A percentile compares a stretch with the other conserved stretches of the same genome.
Conservation (phyloP, 371 early-diverging fungal species). For the Mortierella sp. region DNA sequence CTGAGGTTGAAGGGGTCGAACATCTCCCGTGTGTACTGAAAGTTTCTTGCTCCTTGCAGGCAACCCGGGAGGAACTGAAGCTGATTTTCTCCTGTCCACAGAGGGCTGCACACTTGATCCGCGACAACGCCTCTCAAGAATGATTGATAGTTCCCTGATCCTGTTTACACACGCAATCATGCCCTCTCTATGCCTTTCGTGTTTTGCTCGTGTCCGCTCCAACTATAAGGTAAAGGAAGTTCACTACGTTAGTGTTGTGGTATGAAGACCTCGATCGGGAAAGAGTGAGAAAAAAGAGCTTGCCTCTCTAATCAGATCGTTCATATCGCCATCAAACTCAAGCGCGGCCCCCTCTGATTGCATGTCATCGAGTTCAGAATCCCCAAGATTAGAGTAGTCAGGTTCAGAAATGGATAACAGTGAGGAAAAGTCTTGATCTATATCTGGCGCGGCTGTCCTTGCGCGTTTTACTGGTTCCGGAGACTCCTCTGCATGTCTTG, state of each 20-base stretch:
- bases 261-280: too few species aligned
- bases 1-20: not conserved
- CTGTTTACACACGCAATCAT: constrained; percentile 26
- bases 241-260: not conserved
- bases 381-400: not conserved
- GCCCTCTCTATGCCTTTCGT: constrained; percentile 40
- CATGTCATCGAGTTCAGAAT: not conserved
- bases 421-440: not conserved
- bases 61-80: not conserved
- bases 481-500: not conserved
- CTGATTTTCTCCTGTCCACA: not conserved
- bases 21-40: not conserved
- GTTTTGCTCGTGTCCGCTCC: constrained; percentile 38
- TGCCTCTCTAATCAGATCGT: constrained; percentile 4
- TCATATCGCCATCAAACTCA: not conserved
- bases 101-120: not conserved
- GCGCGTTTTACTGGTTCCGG: not conserved
- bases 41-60: not conserved
- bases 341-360: not conserved
- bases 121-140: constrained; percentile 36
- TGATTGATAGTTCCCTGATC: constrained; percentile 32
- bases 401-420: not conserved
- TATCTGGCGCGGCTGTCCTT: not conserved
- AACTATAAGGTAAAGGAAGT: constrained; percentile 13
- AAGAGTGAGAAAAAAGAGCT: not conserved